Conservation (phyloP, 1,139 yeast species). For the Saccharomyces hybrid region DNA sequence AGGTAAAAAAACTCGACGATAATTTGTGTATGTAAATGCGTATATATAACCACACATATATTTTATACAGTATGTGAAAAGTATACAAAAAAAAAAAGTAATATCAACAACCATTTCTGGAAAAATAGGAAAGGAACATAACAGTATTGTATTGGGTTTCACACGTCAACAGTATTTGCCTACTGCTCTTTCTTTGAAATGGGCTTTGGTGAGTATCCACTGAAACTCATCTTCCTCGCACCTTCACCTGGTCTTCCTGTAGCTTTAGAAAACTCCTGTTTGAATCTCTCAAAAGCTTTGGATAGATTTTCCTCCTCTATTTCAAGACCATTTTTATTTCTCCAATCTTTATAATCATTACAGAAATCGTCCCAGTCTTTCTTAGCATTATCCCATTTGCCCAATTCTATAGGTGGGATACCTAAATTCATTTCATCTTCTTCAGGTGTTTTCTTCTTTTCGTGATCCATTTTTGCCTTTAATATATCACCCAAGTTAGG, state of each 20-base stretch:
- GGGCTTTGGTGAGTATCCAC: slow-evolving; percentile 23
- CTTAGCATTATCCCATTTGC: slow-evolving; percentile 34
- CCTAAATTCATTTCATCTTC: slow-evolving; percentile 34
- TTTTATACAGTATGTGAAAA: neutral
- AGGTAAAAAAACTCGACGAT: neutral
- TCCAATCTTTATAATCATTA: slow-evolving; percentile 39
- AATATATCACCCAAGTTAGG: slow-evolving; percentile 31
- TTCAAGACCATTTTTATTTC: slow-evolving; percentile 32
- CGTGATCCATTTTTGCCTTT: slow-evolving; percentile 39
- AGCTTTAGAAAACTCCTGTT: slow-evolving; percentile 35
- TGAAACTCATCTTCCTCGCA: slow-evolving; percentile 27
- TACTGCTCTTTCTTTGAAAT: slow-evolving; percentile 9
- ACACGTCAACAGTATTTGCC: neutral
- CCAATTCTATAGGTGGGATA: slow-evolving; percentile 41
- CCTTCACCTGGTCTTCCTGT: slow-evolving; percentile 6
- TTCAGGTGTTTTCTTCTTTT: slow-evolving; percentile 32
- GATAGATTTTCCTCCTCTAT: slow-evolving; percentile 45
- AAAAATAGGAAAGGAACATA: neutral
- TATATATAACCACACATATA: neutral
- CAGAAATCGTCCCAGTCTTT: slow-evolving; percentile 38
- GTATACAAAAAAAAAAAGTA: neutral
- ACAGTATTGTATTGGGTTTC: neutral
- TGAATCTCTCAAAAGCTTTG: slow-evolving; percentile 48
- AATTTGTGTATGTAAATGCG: neutral
- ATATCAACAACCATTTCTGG: no score